phyloP scores from a whole-genome alignment of 2,329 filamentous ascomycete species.

The Clonostachys chloroleuca region DNA sequence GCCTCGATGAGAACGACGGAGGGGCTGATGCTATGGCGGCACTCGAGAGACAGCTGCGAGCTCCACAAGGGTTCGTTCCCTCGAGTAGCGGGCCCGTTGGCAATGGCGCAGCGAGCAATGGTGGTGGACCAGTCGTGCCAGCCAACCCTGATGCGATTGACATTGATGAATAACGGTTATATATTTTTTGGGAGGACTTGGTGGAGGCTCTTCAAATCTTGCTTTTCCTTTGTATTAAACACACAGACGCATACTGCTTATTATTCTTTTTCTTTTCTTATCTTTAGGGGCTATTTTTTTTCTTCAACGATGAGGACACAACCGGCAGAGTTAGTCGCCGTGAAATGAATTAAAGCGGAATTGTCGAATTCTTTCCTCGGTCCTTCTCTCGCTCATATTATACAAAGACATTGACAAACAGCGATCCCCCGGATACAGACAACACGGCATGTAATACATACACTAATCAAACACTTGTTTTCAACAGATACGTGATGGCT shows the following conservation, averaged over 20 bases:
- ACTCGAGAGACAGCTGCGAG: conserved; percentile 81
- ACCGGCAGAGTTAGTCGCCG: no score
- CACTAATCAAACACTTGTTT: background rate
- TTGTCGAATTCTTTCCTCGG: no score
- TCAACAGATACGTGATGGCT: background rate
- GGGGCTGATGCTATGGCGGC: conserved; percentile 82
- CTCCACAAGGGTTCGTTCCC: conserved; percentile 86
- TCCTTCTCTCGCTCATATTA: no score
- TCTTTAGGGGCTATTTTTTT: no score
- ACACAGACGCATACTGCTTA: no score
- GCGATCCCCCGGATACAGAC: no score
- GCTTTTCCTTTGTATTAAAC: conserved; percentile 2
- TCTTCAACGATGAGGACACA: no score
- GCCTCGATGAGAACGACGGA: conserved; percentile 37
- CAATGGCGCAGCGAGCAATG: conserved; percentile 46
- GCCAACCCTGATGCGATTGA: conserved; percentile 85
- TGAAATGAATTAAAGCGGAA: no score
- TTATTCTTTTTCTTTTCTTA: no score
- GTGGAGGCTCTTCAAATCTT: background rate
- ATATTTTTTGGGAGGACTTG: no score
- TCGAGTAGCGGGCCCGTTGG: conserved; percentile 63
- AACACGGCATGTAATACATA: no score
- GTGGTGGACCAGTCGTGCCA: conserved; percentile 36
- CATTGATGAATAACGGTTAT: conserved; percentile 53
- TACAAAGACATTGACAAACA: no score